Evolutionary conservation across 2,329 filamentous ascomycete genomes (phyloP), one percentile per base, ranked within the genome.

Genomic region (Huntiella abstrusa): DNA sequence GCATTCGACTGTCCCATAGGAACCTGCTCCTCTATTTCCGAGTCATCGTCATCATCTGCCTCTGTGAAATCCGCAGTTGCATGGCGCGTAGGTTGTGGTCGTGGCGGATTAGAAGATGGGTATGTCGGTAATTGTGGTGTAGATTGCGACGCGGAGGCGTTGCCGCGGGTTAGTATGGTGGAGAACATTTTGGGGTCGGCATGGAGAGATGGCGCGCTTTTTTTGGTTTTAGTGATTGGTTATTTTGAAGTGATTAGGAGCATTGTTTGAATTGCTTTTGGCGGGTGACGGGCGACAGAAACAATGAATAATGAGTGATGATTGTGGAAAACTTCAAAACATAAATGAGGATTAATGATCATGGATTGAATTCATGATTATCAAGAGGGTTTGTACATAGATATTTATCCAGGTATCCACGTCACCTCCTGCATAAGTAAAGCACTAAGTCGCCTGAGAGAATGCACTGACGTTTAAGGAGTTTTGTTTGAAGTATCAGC

Each of bases 31-130:
- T 28, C 10, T 10, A 34, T 16, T 5, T 45, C 32, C 4, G 49
- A 48, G 1, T 62, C 59, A 22, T 62, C 60, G n/a, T 43, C 41
- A 13, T 64, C 65, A 32, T 77, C 74, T 34, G 67, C 71, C 55
- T 78, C 75, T 41, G 74, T 78, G 52, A 77, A 79, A 57, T 79
- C 75, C 50, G 75, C 75, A 2, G 71, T 73, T 47, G 75, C 73
- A 58, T 74, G 70, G 51, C 67, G 64, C 44, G 61, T 61, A 17
- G 45, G 58, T 58, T 35, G 54, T 15, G 41, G 33, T 4, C 41
- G 48, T 4, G 43, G 6, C 4, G 37, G 15, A n/a, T 34, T 41
- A 55, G 51, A 65, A 59, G 45, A 44, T 46, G 43, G 39, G 40
- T 46, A 47, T 28, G 34, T 35, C 6, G 43, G 41, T 13, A 49